Conservation (phyloP, 768 basidiomycete genomes). For the Trametes coccinea region DNA sequence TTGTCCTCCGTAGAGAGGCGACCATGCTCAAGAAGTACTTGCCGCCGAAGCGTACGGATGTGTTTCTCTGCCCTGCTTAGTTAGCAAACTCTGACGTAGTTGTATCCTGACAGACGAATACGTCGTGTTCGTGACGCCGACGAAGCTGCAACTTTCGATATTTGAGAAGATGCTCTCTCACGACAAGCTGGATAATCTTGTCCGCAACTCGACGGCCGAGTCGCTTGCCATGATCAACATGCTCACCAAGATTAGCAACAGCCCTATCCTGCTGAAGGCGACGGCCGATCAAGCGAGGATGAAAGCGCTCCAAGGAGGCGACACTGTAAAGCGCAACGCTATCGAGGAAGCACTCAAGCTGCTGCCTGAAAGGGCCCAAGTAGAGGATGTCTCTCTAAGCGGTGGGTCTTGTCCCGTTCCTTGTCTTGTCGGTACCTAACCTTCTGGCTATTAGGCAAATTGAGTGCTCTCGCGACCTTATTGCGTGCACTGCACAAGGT, state of each 20-base stretch:
- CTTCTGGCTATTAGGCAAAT: conserved; percentile 56
- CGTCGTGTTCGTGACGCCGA: conserved; percentile 94
- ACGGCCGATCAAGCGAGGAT: conserved; percentile 62
- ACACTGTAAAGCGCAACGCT: conserved; percentile 46
- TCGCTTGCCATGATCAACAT: conserved; percentile 78
- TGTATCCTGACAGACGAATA: conserved; percentile 76
- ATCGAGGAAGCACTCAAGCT: conserved; percentile 62
- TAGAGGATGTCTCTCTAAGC: conserved; percentile 77
- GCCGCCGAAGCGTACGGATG: conserved; percentile 81
- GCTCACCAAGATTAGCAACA: conserved; percentile 90
- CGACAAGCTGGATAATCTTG: conserved; percentile 65
- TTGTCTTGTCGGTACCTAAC: not conserved
- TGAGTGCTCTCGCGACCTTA: conserved; percentile 64
- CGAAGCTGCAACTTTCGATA: conserved; percentile 76
- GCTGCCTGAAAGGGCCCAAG: conserved; percentile 56
- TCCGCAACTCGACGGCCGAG: conserved; percentile 71
- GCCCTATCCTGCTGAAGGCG: conserved; percentile 84
- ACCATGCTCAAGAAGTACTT: conserved; percentile 78
- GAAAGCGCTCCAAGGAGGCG: conserved; percentile 38
- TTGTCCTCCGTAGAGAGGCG: conserved; percentile 88
- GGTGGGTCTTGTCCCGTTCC: conserved; percentile 48
- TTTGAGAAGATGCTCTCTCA: conserved; percentile 75
- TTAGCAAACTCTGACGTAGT: not conserved
- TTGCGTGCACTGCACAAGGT: conserved; percentile 64
- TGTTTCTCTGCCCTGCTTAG: not conserved